Evolutionary conservation across 805 yeast species (phyloP).

Genomic region (Wickerhamiella allomyrinae): DNA sequence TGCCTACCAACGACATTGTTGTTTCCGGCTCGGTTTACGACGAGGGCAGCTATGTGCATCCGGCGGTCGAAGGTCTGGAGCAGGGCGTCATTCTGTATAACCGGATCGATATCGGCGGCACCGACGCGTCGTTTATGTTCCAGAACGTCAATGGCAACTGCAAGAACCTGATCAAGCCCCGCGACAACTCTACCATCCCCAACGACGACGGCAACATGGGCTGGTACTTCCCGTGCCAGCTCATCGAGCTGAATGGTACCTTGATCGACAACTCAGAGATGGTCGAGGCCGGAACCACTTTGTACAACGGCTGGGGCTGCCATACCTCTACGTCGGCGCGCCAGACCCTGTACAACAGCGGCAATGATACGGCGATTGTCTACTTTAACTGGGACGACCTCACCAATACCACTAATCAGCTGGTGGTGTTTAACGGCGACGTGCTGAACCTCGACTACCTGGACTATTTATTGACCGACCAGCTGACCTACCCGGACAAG

Average conservation of each 20-base stretch:
- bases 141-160: slow-evolving; percentile 93
- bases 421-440: slow-evolving; percentile 79
- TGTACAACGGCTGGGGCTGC: slow-evolving; percentile 81
- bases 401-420: slow-evolving; percentile 48
- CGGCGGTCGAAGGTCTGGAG: slow-evolving; percentile 65
- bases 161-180: slow-evolving; percentile 59
- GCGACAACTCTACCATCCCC: slow-evolving; percentile 58
- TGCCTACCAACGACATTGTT: slow-evolving; percentile 47
- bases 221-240: slow-evolving; percentile 93
- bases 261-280: slow-evolving; percentile 39
- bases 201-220: slow-evolving; percentile 44
- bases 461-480: slow-evolving; percentile 57
- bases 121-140: slow-evolving; percentile 46
- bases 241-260: slow-evolving; percentile 45
- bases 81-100: slow-evolving; percentile 69
- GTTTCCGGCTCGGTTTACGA: slow-evolving; percentile 75
- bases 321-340: slow-evolving; percentile 67
- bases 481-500: slow-evolving; percentile 55
- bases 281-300: slow-evolving; percentile 26
- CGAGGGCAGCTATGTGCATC: slow-evolving; percentile 55
- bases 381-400: slow-evolving; percentile 87
- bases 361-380: slow-evolving; percentile 56
- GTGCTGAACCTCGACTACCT: slow-evolving; percentile 71
- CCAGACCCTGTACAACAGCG: slow-evolving; percentile 40
- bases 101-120: slow-evolving; percentile 66